Percentiles rank a stretch among this genome's conserved stretches.
Evolutionary conservation across 306 rosid species (phyloP).

Genomic region (Cicer cuneatum): DNA sequence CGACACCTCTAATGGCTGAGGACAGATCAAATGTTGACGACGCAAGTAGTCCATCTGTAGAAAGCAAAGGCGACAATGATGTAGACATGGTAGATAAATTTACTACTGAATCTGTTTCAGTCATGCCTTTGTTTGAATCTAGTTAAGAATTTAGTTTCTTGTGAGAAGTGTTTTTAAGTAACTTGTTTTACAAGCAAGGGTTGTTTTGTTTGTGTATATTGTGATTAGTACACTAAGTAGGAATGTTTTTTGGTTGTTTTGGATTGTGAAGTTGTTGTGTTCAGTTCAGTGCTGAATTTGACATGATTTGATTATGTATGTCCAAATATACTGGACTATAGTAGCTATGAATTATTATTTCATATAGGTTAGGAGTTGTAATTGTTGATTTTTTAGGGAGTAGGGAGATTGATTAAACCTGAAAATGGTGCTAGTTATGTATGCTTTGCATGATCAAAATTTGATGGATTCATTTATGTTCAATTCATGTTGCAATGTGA

Average conservation of each 20-base stretch:
- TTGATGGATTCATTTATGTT: slow-evolving; percentile 36
- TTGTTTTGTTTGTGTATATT: slow-evolving; percentile 58
- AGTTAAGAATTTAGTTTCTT: slow-evolving; percentile 44
- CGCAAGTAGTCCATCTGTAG: slow-evolving; percentile 53
- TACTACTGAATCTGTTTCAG: slow-evolving; percentile 43
- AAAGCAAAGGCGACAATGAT: slow-evolving; percentile 47
- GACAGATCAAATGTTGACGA: slow-evolving; percentile 47
- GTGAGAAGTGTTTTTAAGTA: slow-evolving; percentile 42
- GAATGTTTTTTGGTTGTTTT: slow-evolving; percentile 57
- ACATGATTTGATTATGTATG: slow-evolving; percentile 46
- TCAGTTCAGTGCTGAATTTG: slow-evolving; percentile 90
- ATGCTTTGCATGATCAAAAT: slow-evolving; percentile 42
- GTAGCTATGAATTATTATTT: slow-evolving; percentile 33
- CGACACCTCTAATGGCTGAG: slow-evolving; percentile 42
- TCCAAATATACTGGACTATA: slow-evolving; percentile 38
- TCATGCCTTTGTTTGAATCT: slow-evolving; percentile 49
- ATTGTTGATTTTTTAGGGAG: slow-evolving; percentile 47
- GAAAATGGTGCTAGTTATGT: slow-evolving; percentile 43
- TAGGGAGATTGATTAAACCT: slow-evolving; percentile 43
- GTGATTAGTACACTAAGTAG: slow-evolving; percentile 35
- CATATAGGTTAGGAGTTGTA: slow-evolving; percentile 37
- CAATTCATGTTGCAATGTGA: neutral
- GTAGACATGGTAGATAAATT: slow-evolving; percentile 58
- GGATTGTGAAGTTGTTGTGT: slow-evolving; percentile 53
- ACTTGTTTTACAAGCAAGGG: slow-evolving; percentile 51